Evolutionary conservation across 306 rosid species (phyloP).

Genomic region (Malus orientalis): DNA sequence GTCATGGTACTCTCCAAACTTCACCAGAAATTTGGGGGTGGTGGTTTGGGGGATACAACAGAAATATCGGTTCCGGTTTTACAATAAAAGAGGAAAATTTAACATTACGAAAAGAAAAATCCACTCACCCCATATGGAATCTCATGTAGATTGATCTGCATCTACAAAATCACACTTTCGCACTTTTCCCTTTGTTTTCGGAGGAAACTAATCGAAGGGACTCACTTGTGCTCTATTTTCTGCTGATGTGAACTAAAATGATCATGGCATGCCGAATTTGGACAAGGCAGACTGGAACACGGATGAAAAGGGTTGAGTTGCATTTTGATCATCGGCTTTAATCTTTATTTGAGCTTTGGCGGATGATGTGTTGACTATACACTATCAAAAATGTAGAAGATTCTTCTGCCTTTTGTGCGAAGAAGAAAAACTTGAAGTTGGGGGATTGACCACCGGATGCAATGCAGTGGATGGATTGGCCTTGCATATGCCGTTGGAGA

Average conservation of each 20-base stretch:
- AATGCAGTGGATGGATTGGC: slow-evolving; percentile 76
- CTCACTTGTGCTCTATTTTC: not conserved
- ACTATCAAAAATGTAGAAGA: slow-evolving; percentile 72
- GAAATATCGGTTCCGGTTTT: not conserved
- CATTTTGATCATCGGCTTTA: slow-evolving; percentile 81
- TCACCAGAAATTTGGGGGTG: not conserved
- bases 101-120: not conserved
- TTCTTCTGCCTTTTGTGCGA: slow-evolving; percentile 81
- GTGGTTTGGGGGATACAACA: not conserved
- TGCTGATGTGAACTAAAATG: slow-evolving; percentile 1
- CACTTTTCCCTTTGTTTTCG: not conserved
- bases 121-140: not conserved
- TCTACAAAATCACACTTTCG: slow-evolving; percentile 1
- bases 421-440: slow-evolving; percentile 89
- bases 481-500: slow-evolving; percentile 83
- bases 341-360: slow-evolving; percentile 82
- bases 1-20: not conserved
- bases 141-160: slow-evolving; percentile 7
- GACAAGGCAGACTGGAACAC: slow-evolving; percentile 85
- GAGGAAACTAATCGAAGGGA: not conserved
- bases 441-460: slow-evolving; percentile 96
- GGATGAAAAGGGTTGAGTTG: slow-evolving; percentile 58
- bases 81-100: not conserved
- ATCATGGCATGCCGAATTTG: slow-evolving; percentile 60
- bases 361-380: slow-evolving; percentile 75